Evolutionary conservation across 108 stramenopile species (phyloP).

Genomic region (Schizochytrium sp.): DNA sequence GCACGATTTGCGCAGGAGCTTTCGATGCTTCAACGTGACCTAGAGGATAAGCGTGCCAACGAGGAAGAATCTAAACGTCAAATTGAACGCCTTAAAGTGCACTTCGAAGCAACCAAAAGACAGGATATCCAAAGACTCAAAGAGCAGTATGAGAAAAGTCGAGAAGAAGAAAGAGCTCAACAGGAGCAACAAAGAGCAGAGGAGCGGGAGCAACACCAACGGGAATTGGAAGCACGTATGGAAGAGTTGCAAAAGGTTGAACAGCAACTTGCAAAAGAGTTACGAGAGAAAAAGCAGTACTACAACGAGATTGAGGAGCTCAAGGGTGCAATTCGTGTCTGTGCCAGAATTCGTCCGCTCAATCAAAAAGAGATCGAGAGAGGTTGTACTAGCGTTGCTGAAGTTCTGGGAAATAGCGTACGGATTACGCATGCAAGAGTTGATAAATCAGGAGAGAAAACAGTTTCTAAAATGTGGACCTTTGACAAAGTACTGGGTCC

Average conservation of each 20-base stretch:
- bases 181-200: slow-evolving; percentile 56
- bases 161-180: slow-evolving; percentile 69
- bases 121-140: not conserved
- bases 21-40: not conserved
- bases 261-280: slow-evolving; percentile 54
- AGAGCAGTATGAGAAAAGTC: not conserved
- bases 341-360: slow-evolving; percentile 74
- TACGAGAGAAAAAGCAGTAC: slow-evolving; percentile 76
- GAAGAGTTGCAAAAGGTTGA: slow-evolving; percentile 4
- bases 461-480: slow-evolving; percentile 60
- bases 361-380: slow-evolving; percentile 69
- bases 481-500: slow-evolving; percentile 71
- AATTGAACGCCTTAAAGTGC: not conserved
- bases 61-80: not conserved
- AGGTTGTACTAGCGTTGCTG: slow-evolving; percentile 64
- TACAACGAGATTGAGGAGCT: slow-evolving; percentile 80
- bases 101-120: not conserved
- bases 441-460: slow-evolving; percentile 15
- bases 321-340: slow-evolving; percentile 80
- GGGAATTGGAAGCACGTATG: slow-evolving; percentile 54
- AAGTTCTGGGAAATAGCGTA: slow-evolving; percentile 71
- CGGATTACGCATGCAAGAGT: not conserved
- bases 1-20: slow-evolving; percentile 18
- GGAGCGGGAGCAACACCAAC: slow-evolving; percentile 61
- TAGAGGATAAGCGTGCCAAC: not conserved